Evolutionary conservation across 176 grass and related monocot genomes (phyloP).

Genomic region (Poa pratensis): DNA sequence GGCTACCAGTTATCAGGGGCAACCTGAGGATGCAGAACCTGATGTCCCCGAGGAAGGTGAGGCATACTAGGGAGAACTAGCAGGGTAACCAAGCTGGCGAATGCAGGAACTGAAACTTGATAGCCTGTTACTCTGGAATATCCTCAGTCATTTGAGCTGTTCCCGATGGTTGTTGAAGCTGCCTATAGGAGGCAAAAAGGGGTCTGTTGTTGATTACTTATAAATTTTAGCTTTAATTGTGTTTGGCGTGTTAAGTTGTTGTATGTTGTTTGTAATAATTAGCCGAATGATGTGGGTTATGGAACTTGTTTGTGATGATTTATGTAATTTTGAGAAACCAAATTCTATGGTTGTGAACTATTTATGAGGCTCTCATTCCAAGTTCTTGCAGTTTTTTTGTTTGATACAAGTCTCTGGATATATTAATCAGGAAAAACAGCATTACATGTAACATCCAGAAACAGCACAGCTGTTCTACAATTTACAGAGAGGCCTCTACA

Average conservation of each 20-base stretch:
- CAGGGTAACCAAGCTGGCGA: constrained; percentile 47
- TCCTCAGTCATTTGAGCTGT: background rate
- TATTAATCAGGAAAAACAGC: too few species aligned
- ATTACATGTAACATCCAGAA: too few species aligned
- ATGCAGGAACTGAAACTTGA: constrained; percentile 30
- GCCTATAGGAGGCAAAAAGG: background rate
- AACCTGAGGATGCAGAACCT: constrained; percentile 33
- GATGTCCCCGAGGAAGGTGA: constrained; percentile 65
- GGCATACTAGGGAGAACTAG: constrained; percentile 51
- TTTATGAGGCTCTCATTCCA: too few species aligned
- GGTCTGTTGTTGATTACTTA: background rate
- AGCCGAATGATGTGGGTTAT: background rate
- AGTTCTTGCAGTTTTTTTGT: too few species aligned
- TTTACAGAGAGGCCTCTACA: too few species aligned
- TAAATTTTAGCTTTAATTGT: background rate
- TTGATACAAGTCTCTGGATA: too few species aligned
- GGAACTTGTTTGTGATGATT: background rate
- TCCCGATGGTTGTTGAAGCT: background rate
- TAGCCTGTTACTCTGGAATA: background rate
- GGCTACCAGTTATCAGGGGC: constrained; percentile 3
- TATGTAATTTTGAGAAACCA: background rate
- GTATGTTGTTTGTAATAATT: constrained; percentile 41
- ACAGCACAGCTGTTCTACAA: too few species aligned
- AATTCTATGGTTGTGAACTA: background rate
- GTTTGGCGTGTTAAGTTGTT: background rate